phyloP scores from a whole-genome alignment of 495 filamentous ascomycete genomes.

The Podospora comata region DNA sequence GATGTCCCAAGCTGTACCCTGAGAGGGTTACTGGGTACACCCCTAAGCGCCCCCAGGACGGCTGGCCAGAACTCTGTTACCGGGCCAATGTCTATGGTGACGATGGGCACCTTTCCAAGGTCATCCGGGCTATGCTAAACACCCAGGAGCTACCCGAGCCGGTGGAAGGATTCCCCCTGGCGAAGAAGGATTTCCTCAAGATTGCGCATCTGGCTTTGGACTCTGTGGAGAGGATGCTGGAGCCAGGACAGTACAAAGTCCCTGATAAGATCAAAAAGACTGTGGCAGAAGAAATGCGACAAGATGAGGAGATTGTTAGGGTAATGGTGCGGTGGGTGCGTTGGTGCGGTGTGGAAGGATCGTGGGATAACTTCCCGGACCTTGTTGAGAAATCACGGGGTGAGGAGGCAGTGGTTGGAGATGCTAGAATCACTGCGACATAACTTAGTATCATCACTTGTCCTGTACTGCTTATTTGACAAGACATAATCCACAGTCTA shows the following conservation, averaged over 20 bases:
- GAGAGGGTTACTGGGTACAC: conserved; percentile 5
- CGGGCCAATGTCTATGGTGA: conserved; percentile 13
- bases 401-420: too few species aligned
- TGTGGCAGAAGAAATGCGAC: neutral
- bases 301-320: conserved; percentile 1
- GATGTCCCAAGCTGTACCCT: conserved; percentile 10
- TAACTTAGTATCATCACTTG: too few species aligned
- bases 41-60: conserved; percentile 12
- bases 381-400: too few species aligned
- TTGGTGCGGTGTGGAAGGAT: conserved; percentile 6
- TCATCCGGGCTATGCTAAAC: conserved; percentile 10
- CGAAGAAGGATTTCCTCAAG: conserved; percentile 9
- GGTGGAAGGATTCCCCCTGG: conserved; percentile 10
- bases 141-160: neutral
- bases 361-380: neutral
- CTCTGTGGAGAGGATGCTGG: conserved; percentile 12
- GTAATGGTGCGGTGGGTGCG: conserved; percentile 8
- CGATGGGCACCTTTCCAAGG: conserved; percentile 13
- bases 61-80: conserved; percentile 14
- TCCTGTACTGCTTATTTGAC: too few species aligned
- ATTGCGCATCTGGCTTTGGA: conserved; percentile 19
- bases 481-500: too few species aligned
- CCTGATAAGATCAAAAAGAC: neutral
- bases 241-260: neutral
- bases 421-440: too few species aligned